Evolutionary conservation across 257 asterid genomes (phyloP), one percentile per base, ranked within the genome.

Genomic region (Solanum lycopersicoides): DNA sequence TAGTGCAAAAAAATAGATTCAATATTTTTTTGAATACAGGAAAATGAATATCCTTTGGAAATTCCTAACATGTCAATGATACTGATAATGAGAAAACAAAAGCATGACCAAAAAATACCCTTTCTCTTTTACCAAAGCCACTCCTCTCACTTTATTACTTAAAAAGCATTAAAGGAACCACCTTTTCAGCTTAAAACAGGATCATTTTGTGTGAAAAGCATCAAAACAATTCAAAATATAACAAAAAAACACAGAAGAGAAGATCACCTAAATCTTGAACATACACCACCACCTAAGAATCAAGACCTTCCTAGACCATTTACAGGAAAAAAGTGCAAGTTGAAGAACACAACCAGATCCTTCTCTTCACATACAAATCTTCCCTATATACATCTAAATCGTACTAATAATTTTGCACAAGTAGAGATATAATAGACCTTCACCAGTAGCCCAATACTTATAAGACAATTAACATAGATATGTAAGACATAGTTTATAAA

Each of bases 261-360:
- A 50, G 21, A 69, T 89, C 90, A 91, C 93, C 83, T 89, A 73
- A 86, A 90, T 72, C 84, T 76, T 75, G 68, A 86, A 73, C 88
- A 87, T 10, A 84, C 89, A 79, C 41, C 69, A 87, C 41, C 37
- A 84, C 85, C 77, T 88, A 87, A 79, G 32, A 88, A 85, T 87
- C 83, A 82, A 83, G 85, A 82, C 37, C 59, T 80, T 47, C 88
- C 89, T 60, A 90, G 87, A 87, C 79, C 91, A 90, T 91, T 88
- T 76, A 89, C 89, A 77, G 82, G 85, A 35, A 82, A n/a, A n/a
- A 30, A 69, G 68, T 75, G 84, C 87, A 86, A 82, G 88, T 86
- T 89, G 71, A 85, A 84, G 88, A 69, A 74, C 50, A 72, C 86
- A 39, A 71, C 72, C 69, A 82, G 32, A 82, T 82, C 85, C 69